Percentiles rank a stretch among this genome's conserved stretches.
Conservation (phyloP, 2,329 filamentous ascomycete genomes). For the Sordariomycetes sp. region DNA sequence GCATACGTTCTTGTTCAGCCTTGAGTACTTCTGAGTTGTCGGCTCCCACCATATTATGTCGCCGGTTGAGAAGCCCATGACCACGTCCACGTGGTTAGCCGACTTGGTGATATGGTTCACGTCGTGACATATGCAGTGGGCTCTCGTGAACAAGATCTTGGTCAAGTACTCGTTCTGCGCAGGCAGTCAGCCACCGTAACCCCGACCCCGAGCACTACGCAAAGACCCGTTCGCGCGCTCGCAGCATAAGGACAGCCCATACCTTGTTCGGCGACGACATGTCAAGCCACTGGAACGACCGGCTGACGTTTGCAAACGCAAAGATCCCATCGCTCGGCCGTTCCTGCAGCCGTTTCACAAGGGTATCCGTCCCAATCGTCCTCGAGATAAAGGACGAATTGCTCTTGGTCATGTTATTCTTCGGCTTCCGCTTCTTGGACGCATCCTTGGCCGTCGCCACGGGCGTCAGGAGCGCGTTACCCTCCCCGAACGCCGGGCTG, state of each 20-base stretch:
- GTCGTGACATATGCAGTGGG: conserved; percentile 90
- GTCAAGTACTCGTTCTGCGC: conserved; percentile 74
- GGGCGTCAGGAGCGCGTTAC: conserved; percentile 62
- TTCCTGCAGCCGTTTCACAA: conserved; percentile 71
- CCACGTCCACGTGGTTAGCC: conserved; percentile 70
- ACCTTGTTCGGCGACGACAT: conserved; percentile 65
- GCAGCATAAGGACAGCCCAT: not conserved
- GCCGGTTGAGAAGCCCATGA: conserved; percentile 92
- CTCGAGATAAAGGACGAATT: conserved; percentile 98
- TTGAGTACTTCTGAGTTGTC: conserved; percentile 87
- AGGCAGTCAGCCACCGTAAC: not conserved
- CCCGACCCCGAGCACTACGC: not conserved
- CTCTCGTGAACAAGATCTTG: conserved; percentile 95
- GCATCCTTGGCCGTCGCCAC: conserved; percentile 56
- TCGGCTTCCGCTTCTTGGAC: conserved; percentile 81
- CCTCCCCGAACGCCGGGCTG: conserved; percentile 71
- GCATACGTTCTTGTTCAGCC: conserved; percentile 85
- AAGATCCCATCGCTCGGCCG: conserved; percentile 70
- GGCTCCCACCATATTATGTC: conserved; percentile 99
- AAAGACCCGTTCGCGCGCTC: not conserved
- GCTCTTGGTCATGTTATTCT: conserved; percentile 97
- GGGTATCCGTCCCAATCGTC: conserved; percentile 78
- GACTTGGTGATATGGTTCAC: conserved; percentile 77
- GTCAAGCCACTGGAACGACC: conserved; percentile 94
- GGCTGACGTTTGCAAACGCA: conserved; percentile 90